These are phyloP conservation scores for Heimioporus sp. DNA, from an alignment of 768 basidiomycete genomes.

Conservation along the genomic window DNA sequence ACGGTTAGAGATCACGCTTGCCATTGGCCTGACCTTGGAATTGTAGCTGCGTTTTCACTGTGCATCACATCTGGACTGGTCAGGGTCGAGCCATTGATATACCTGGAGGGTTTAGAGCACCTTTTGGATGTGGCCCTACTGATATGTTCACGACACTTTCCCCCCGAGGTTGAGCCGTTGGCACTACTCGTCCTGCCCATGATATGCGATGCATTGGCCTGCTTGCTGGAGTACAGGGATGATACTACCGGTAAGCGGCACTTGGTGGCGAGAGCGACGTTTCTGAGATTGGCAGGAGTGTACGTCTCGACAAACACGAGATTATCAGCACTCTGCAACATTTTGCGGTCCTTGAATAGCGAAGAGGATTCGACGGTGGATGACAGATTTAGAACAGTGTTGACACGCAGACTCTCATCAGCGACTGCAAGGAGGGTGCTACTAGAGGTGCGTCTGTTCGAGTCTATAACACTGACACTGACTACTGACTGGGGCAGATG, in stretches of 20 bases:
- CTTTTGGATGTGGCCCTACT: constrained; percentile 49
- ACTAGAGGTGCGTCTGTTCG: constrained; percentile 21
- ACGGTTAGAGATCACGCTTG: constrained; percentile 11
- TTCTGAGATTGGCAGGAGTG: constrained; percentile 6
- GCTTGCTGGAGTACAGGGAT: constrained; percentile 32
- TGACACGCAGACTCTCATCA: constrained; percentile 32
- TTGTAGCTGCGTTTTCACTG: constrained; percentile 45
- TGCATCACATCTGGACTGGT: constrained; percentile 35
- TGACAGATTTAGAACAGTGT: constrained; percentile 25
- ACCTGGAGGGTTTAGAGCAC: constrained; percentile 44
- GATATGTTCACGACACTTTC: constrained; percentile 44
- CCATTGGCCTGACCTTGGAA: constrained; percentile 1
- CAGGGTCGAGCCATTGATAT: constrained; percentile 35
- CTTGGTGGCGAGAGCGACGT: neutral
- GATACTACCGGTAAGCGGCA: constrained; percentile 26
- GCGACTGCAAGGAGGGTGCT: constrained; percentile 25
- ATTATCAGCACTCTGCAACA: constrained; percentile 43
- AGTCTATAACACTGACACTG: neutral
- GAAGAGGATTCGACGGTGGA: constrained; percentile 3
- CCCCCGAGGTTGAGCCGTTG: constrained; percentile 48
- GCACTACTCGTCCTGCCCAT: constrained; percentile 47
- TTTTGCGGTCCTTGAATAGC: constrained; percentile 34
- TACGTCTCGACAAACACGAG: constrained; percentile 36
- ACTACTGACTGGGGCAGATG: too few species aligned
- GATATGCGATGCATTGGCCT: constrained; percentile 49